phyloP scores from a whole-genome alignment of 371 early-diverging fungal genomes.

The Zopfochytrium polystomum region DNA sequence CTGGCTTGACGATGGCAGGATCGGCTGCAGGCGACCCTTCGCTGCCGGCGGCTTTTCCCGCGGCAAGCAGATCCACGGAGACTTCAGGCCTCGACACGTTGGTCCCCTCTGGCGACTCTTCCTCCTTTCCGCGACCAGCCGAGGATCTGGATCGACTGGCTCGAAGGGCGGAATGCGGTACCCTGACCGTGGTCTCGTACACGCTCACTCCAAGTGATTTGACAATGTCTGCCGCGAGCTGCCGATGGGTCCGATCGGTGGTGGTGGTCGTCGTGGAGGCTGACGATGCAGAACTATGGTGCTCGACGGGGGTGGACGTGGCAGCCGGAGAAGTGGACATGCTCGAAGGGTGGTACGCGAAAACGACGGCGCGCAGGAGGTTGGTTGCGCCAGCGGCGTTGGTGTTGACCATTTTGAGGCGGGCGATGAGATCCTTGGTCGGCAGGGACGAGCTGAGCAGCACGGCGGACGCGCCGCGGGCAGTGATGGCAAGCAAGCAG shows the following conservation, averaged over 20 bases:
- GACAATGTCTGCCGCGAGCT: too few species aligned
- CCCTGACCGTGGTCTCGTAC: too few species aligned
- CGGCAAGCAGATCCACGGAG: constrained; percentile 9
- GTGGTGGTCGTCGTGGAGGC: too few species aligned
- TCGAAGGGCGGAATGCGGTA: background rate
- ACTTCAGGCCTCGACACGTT: constrained; percentile 5
- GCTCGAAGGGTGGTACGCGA: background rate
- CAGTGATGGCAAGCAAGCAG: constrained; percentile 66
- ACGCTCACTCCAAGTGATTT: too few species aligned
- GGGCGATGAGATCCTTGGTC: constrained; percentile 72
- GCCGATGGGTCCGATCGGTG: too few species aligned
- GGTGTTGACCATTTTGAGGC: constrained; percentile 68
- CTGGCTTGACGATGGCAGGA: constrained; percentile 70
- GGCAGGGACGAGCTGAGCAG: constrained; percentile 78
- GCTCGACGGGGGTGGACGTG: background rate
- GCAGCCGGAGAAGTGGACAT: background rate
- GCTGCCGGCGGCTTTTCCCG: constrained; percentile 1
- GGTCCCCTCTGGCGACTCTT: background rate
- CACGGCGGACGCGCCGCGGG: constrained; percentile 64
- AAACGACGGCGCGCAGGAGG: constrained; percentile 24
- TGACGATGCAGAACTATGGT: too few species aligned
- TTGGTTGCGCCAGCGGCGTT: constrained; percentile 64
- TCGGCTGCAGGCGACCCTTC: constrained; percentile 35
- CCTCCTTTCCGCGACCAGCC: background rate
- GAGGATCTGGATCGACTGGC: background rate